Percentiles rank a stretch among this genome's conserved stretches.
phyloP scores from a whole-genome alignment of 2,329 filamentous ascomycete species.

The Macrophomina phaseolina region DNA sequence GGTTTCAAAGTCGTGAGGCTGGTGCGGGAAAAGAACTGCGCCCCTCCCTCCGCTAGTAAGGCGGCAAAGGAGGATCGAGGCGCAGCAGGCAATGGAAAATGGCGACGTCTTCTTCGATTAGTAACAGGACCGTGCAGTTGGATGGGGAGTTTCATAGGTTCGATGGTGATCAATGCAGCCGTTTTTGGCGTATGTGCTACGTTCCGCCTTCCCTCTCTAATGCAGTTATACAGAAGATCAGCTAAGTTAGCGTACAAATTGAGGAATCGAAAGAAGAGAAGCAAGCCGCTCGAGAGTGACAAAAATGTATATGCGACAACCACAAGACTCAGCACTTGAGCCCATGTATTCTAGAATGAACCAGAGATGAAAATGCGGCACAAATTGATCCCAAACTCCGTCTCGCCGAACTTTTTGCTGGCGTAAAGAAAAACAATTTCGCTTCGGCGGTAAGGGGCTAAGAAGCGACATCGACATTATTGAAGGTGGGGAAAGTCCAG shows the following conservation, averaged over 20 bases:
- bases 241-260: not conserved
- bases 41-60: not conserved
- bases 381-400: constrained; percentile 11
- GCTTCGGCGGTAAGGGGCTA: not conserved
- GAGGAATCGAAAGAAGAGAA: not conserved
- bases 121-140: not conserved
- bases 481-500: not conserved
- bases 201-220: constrained; percentile 9
- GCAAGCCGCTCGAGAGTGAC: not conserved
- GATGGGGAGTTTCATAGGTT: constrained; percentile 4
- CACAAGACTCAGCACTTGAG: constrained; percentile 25
- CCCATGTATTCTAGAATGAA: constrained; percentile 17
- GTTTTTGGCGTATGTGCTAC: not conserved
- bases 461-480: constrained; percentile 14
- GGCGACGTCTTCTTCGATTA: not conserved
- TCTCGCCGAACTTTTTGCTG: not conserved
- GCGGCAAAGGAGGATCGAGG: not conserved
- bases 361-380: constrained; percentile 5
- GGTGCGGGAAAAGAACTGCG: not conserved
- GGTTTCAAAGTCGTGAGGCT: not conserved
- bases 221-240: constrained; percentile 11
- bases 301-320: constrained; percentile 1
- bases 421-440: not conserved
- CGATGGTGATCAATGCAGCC: constrained; percentile 6
- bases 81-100: not conserved